Percentiles rank a stretch among this genome's conserved stretches.
These are phyloP conservation scores for Ampelocalamus luodianensis DNA, from an alignment of 176 grass and related monocot species.

Conservation along the genomic window DNA sequence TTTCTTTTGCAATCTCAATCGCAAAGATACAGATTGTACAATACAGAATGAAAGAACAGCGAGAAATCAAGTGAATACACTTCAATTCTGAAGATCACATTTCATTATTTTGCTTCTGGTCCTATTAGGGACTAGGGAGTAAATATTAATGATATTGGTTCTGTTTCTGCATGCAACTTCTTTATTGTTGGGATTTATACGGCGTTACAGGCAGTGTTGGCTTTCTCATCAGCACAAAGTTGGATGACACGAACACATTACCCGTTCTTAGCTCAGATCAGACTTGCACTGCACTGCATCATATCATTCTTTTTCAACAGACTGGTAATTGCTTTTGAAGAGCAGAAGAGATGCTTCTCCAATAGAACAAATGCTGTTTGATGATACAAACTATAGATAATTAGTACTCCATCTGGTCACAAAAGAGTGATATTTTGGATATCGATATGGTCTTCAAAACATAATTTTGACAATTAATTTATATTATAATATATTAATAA, in stretches of 20 bases:
- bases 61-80: neutral
- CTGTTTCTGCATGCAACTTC: neutral
- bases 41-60: neutral
- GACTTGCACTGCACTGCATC: neutral
- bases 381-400: neutral
- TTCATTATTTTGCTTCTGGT: neutral
- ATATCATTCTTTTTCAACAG: neutral
- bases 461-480: too few relatives aligned
- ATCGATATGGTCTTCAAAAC: too few relatives aligned
- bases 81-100: neutral
- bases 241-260: neutral
- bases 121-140: neutral
- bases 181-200: neutral
- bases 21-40: neutral
- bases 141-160: neutral
- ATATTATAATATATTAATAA: too few relatives aligned
- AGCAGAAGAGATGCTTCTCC: slow-evolving; percentile 24
- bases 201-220: neutral
- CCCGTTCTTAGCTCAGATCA: neutral
- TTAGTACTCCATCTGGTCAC: neutral
- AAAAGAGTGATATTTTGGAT: too few relatives aligned
- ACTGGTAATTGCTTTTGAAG: slow-evolving; percentile 22
- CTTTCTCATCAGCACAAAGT: neutral
- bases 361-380: slow-evolving; percentile 17
- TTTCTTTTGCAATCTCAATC: neutral